Evolutionary conservation across 2,329 filamentous ascomycete species (phyloP).

Genomic region (Trichoderma arundinaceum): DNA sequence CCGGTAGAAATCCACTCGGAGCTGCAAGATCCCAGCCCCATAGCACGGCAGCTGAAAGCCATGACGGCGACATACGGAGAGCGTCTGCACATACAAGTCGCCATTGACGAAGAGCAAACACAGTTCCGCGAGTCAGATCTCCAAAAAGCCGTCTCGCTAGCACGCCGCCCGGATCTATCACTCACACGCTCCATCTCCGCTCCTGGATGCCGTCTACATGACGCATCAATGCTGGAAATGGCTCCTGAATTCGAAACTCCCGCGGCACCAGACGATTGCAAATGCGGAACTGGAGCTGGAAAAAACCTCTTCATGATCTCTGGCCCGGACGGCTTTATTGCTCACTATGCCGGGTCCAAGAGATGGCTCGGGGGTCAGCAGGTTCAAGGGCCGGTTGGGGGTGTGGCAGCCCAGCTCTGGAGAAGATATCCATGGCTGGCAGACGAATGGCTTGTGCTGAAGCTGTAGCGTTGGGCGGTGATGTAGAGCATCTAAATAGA

Average conservation of each 20-base stretch:
- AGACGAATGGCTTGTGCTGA: slow-evolving; percentile 59
- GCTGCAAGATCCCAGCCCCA: slow-evolving; percentile 47
- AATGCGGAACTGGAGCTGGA: slow-evolving; percentile 44
- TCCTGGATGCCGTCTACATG: slow-evolving; percentile 41
- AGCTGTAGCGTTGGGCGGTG: slow-evolving; percentile 47
- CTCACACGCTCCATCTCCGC: not conserved
- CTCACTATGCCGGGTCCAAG: slow-evolving; percentile 79
- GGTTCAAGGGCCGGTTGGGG: slow-evolving; percentile 74
- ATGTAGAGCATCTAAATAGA: not conserved
- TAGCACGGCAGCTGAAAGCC: slow-evolving; percentile 67
- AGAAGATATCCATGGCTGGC: slow-evolving; percentile 48
- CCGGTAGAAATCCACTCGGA: slow-evolving; percentile 35
- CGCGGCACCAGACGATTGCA: slow-evolving; percentile 34
- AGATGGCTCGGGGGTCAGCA: slow-evolving; percentile 74
- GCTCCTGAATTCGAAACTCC: slow-evolving; percentile 43
- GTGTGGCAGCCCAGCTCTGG: slow-evolving; percentile 67
- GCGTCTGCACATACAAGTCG: slow-evolving; percentile 71
- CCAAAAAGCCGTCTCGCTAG: slow-evolving; percentile 39
- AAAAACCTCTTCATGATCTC: slow-evolving; percentile 80
- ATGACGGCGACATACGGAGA: slow-evolving; percentile 64
- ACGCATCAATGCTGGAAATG: slow-evolving; percentile 40
- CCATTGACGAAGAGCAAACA: slow-evolving; percentile 78
- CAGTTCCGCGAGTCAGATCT: slow-evolving; percentile 65
- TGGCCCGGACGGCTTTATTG: slow-evolving; percentile 88
- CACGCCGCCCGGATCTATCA: not conserved